These are phyloP conservation scores for Chrysoporthe puriensis DNA, from an alignment of 2,329 filamentous ascomycete species.

Conservation along the genomic window DNA sequence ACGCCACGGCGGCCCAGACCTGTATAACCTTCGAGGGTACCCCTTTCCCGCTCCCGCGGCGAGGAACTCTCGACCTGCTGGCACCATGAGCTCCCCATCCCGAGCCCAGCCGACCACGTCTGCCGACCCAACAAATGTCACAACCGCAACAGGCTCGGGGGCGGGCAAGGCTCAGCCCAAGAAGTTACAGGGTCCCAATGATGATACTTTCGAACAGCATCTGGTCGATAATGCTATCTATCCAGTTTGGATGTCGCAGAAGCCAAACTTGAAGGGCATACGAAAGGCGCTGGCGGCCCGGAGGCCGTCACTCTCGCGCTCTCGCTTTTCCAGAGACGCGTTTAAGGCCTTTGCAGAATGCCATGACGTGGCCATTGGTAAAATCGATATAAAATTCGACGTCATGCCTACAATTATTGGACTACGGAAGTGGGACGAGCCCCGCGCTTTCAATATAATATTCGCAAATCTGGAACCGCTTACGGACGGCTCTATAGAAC, in stretches of 20 bases:
- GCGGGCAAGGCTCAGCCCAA: slow-evolving; percentile 30
- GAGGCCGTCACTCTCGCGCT: slow-evolving; percentile 42
- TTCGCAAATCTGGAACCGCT: slow-evolving; percentile 44
- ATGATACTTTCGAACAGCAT: slow-evolving; percentile 42
- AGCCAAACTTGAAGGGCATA: slow-evolving; percentile 39
- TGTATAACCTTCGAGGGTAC: slow-evolving; percentile 32
- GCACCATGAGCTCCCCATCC: slow-evolving; percentile 28
- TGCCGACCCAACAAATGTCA: slow-evolving; percentile 23
- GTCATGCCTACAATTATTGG: slow-evolving; percentile 15
- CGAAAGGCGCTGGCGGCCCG: slow-evolving; percentile 32
- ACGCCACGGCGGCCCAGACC: slow-evolving; percentile 34
- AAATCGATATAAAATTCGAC: slow-evolving; percentile 37
- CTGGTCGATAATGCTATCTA: slow-evolving; percentile 42
- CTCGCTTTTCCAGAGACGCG: slow-evolving; percentile 37
- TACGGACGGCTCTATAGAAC: slow-evolving; percentile 37
- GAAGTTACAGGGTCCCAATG: slow-evolving; percentile 35
- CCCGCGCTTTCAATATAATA: slow-evolving; percentile 34
- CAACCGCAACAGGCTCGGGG: slow-evolving; percentile 27
- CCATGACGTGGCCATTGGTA: slow-evolving; percentile 37
- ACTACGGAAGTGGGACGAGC: slow-evolving; percentile 31
- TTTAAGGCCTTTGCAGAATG: slow-evolving; percentile 37
- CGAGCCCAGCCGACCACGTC: slow-evolving; percentile 18
- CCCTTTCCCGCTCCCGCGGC: background rate
- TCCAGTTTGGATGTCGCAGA: slow-evolving; percentile 33
- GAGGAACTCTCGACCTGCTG: background rate